Evolutionary conservation across 805 yeast species (phyloP), one percentile per base, ranked within the genome.

Genomic region (Cyberlindnera maclurae): DNA sequence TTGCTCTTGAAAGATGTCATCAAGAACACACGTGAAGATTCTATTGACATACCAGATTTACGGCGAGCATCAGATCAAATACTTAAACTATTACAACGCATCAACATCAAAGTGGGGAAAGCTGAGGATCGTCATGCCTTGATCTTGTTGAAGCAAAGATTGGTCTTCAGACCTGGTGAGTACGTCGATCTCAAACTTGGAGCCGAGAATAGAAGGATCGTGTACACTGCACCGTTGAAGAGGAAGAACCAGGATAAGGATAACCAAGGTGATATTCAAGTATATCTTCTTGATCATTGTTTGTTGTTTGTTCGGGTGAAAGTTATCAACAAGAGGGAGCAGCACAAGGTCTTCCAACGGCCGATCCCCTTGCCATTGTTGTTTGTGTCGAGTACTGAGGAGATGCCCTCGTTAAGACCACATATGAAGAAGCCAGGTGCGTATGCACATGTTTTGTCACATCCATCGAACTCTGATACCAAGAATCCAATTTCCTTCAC

Each of bases 71-170:
- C 83, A 47, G 85, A 77, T 36, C 77, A 82, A 50, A 73, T 90
- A 28, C 79, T 81, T 43, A 82, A 77, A 45, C 77, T 88, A 44
- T 73, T 93, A 62, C 79, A 71, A 22, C 75, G 83, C 55, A 67
- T 68, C 40, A 82, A 86, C 46, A 87, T 93, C 58, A 71, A 76
- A 35, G 97, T 89, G 30, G 98, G 98, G 63, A 89, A 82, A 50
- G 86, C 95, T 24, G 88, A 93, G 29, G 96, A 90, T 66, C 73
- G 96, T 47, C 87, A 88, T 63, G 86, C 89, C 47, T 73, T 93
- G 44, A 82, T 88, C 67, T 79, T 88, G 36, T 70, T 93, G 57
- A 84, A 85, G 53, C 96, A 86, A 59, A 79, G 86, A 38, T 71
- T 93, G 43, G 80, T 87, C 24, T 82, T 81, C 64, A 72, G 83